Evolutionary conservation across 2,329 filamentous ascomycete genomes (phyloP), one percentile per base, ranked within the genome.

Genomic region (Hymenoscyphus occultus): DNA sequence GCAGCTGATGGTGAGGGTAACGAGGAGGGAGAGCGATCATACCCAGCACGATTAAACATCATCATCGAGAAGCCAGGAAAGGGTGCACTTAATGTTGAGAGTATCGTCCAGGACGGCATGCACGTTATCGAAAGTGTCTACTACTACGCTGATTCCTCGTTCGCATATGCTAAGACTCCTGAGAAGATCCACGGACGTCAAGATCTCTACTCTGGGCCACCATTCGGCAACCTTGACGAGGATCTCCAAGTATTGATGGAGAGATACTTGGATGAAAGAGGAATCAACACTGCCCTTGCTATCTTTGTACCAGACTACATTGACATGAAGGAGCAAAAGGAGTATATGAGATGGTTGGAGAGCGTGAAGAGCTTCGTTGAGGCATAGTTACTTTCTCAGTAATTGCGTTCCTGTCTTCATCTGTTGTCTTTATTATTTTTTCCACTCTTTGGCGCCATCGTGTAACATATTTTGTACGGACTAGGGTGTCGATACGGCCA

Each of bases 271-370:
- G 93, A 97, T 79, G 95, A 97, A 85, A 87, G 95, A 73, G 95
- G 94, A 70, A 87, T 99, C 79, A 92, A 94, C 75, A 88, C 90
- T 73, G 86, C 89, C 65, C 85, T 99, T 73, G 94, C 93, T 62
- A 81, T 93, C 71, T 97, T 98, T 79, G 89, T 96, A 56, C 92
- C 93, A 45, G 93, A 98, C 78, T 99, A 97, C 81, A 93, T 98
- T 75, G 93, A 98, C 77, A 87, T 91, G 80, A 99, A 99, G 89
- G 95, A 99, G 86, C 94, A 98, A 86, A 90, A 88, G 81, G 95
- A 99, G 84, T 99, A 99, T 79, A 82, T 96, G 68, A 82, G 85
- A 71, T 99, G 96, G 95, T 82, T 99, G 78, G 85, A 88, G 78
- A 91, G 90, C 76, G 85, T 97, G 79, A 95, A 94, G 87, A 82